A percentile compares a stretch with the other conserved stretches of the same genome.
Conservation (phyloP, 345 rosid species). For the Heritiera fomes region DNA sequence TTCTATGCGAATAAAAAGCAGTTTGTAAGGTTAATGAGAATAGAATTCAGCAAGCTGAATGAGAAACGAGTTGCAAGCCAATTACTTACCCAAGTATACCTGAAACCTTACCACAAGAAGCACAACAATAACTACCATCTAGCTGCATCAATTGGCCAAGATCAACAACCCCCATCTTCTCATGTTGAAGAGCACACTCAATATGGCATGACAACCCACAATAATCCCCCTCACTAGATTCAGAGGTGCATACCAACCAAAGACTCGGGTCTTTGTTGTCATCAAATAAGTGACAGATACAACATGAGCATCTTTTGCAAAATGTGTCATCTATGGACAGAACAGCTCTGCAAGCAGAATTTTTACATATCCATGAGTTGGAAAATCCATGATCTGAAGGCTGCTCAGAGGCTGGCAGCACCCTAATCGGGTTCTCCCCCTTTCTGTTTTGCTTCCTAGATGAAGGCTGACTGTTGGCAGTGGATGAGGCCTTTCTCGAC, state of each 20-base stretch:
- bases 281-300: constrained; percentile 87
- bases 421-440: constrained; percentile 59
- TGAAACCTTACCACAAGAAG: constrained; percentile 95
- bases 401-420: constrained; percentile 42
- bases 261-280: constrained; percentile 88
- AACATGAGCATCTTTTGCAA: constrained; percentile 98
- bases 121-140: constrained; percentile 90
- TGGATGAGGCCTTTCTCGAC: constrained; percentile 41
- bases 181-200: constrained; percentile 82
- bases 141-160: constrained; percentile 83
- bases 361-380: constrained; percentile 70
- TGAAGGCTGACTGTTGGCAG: constrained; percentile 35
- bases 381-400: constrained; percentile 46
- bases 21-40: not conserved
- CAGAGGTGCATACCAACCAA: constrained; percentile 73
- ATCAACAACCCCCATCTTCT: constrained; percentile 84
- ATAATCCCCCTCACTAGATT: constrained; percentile 56
- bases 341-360: constrained; percentile 65
- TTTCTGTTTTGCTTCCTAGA: constrained; percentile 66
- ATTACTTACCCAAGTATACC: constrained; percentile 81
- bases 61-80: constrained; percentile 4
- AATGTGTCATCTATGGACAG: constrained; percentile 68
- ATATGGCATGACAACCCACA: constrained; percentile 93
- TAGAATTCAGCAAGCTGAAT: not conserved
- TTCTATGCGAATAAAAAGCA: constrained; percentile 13